These are phyloP conservation scores for Novakomyces olei DNA, from an alignment of 805 yeast genomes.

Conservation along the genomic window DNA sequence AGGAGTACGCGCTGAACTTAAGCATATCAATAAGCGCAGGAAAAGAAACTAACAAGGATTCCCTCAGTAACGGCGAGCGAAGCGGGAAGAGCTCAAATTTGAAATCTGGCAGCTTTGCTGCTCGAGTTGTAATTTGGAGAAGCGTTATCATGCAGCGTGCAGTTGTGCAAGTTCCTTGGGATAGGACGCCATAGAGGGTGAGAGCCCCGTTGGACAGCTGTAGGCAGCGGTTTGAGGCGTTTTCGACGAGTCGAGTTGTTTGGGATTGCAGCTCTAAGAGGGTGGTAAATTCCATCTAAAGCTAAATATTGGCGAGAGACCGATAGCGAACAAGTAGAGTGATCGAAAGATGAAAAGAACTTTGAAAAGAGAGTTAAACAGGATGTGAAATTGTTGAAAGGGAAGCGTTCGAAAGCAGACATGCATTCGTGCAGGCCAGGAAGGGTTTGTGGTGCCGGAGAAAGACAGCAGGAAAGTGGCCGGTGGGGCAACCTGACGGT, in stretches of 20 bases:
- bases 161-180: constrained; percentile 20
- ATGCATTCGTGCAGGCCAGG: constrained; percentile 18
- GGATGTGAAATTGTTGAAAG: constrained; percentile 26
- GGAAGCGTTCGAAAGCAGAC: constrained; percentile 24
- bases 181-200: constrained; percentile 24
- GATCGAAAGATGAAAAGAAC: constrained; percentile 26
- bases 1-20: constrained; percentile 21
- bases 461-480: constrained; percentile 17
- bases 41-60: constrained; percentile 26
- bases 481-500: constrained; percentile 13
- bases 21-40: constrained; percentile 25
- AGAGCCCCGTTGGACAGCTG: constrained; percentile 20
- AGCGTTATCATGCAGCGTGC: constrained; percentile 15
- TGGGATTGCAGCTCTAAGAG: constrained; percentile 23
- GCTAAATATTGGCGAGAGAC: constrained; percentile 27
- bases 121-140: constrained; percentile 22
- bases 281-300: constrained; percentile 22
- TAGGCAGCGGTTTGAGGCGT: constrained; percentile 16
- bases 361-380: constrained; percentile 25
- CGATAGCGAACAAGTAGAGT: constrained; percentile 27
- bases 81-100: constrained; percentile 22
- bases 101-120: constrained; percentile 19
- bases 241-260: constrained; percentile 19
- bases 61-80: constrained; percentile 26
- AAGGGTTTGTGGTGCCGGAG: constrained; percentile 20